Conservation (phyloP, 352 stramenopile genomes). For the Pythium aristosporum region DNA sequence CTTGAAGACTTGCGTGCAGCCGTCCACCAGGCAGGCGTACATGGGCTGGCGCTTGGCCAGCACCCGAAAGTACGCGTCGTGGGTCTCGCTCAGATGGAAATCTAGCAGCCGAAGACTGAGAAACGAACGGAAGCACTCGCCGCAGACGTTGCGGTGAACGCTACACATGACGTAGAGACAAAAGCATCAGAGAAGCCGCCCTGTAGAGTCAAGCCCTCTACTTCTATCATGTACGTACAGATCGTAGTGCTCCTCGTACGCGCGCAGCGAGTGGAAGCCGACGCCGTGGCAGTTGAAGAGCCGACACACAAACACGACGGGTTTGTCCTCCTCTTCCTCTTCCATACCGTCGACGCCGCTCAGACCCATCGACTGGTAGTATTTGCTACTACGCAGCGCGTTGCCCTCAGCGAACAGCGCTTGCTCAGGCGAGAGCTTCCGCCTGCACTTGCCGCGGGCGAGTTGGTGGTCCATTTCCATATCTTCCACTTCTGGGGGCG, state of each 20-base stretch:
- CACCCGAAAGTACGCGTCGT: slow-evolving; percentile 66
- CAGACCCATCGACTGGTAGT: slow-evolving; percentile 33
- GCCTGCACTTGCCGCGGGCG: slow-evolving; percentile 46
- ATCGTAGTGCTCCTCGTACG: slow-evolving; percentile 67
- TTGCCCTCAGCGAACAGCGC: slow-evolving; percentile 46
- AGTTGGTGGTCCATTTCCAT: slow-evolving; percentile 33
- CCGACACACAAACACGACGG: slow-evolving; percentile 38
- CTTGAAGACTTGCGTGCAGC: slow-evolving; percentile 41
- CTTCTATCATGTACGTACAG: slow-evolving; percentile 30
- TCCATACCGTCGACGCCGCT: neutral
- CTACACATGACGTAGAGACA: neutral
- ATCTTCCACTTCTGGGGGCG: slow-evolving; percentile 14
- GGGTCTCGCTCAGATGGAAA: slow-evolving; percentile 61
- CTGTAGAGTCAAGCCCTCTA: no score
- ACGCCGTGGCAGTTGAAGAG: slow-evolving; percentile 43
- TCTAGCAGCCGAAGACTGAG: slow-evolving; percentile 50
- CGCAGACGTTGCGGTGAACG: slow-evolving; percentile 45
- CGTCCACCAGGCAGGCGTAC: slow-evolving; percentile 56
- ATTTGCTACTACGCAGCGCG: slow-evolving; percentile 40
- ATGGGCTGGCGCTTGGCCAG: slow-evolving; percentile 60
- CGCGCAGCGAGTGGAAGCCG: slow-evolving; percentile 39
- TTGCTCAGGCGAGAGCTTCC: slow-evolving; percentile 53
- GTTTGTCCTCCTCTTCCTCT: neutral
- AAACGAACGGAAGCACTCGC: slow-evolving; percentile 50
- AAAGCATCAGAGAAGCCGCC: neutral